Conservation (phyloP, 1,139 yeast species). For the Yamadazyma epiphylla region DNA sequence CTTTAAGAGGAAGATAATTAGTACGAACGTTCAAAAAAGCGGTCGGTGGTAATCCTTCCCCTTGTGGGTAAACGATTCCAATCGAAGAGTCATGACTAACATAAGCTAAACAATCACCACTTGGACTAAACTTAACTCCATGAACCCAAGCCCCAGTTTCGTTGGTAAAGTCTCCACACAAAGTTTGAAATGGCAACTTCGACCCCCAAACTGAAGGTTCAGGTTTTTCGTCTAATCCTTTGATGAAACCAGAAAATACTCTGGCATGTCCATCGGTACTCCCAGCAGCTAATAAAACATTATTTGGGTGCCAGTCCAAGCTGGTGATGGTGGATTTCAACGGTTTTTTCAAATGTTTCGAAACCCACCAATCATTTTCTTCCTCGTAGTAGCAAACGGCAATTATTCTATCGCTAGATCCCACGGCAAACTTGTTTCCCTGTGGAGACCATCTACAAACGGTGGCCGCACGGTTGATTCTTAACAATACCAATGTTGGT, state of each 20-base stretch:
- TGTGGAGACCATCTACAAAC: constrained; percentile 91
- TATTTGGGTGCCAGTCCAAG: constrained; percentile 93
- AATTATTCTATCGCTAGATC: constrained; percentile 89
- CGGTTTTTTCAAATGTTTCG: constrained; percentile 94
- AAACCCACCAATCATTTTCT: constrained; percentile 99
- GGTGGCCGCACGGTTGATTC: constrained; percentile 94
- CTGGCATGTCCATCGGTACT: constrained; percentile 94
- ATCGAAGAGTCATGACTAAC: constrained; percentile 77
- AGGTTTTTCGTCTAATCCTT: constrained; percentile 86
- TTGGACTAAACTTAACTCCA: constrained; percentile 81
- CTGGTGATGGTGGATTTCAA: constrained; percentile 81
- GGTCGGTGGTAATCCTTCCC: constrained; percentile 56
- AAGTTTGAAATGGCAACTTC: constrained; percentile 90
- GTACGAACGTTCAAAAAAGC: constrained; percentile 51
- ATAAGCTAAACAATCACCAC: constrained; percentile 74
- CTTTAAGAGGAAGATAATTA: constrained; percentile 78
- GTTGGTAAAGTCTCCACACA: constrained; percentile 79
- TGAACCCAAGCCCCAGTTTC: constrained; percentile 90
- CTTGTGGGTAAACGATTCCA: constrained; percentile 72
- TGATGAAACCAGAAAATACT: constrained; percentile 89
- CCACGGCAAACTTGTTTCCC: constrained; percentile 93
- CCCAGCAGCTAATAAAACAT: constrained; percentile 83
- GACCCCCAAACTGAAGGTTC: constrained; percentile 87
- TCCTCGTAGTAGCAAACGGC: constrained; percentile 95
- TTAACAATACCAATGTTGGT: constrained; percentile 87